Conservation (phyloP, 1,284 basidiomycete genomes). For the Rhodotorula mucilaginosa region DNA sequence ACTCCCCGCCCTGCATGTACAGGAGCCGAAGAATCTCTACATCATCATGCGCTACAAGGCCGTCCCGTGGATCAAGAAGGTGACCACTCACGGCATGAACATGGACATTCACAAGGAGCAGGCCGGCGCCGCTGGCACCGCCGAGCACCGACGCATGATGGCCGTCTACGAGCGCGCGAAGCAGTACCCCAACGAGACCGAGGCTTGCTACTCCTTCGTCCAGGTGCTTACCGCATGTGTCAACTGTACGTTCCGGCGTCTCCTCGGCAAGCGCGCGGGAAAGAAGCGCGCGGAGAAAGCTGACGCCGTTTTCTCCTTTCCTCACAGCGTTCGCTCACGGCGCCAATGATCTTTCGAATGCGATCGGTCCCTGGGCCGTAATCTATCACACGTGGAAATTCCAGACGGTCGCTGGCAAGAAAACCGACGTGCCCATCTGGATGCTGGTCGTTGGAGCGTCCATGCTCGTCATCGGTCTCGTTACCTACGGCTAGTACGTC, state of each 20-base stretch:
- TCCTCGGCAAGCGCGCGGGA: not conserved
- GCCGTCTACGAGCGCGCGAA: constrained; percentile 50
- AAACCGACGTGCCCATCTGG: constrained; percentile 53
- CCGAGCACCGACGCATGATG: constrained; percentile 48
- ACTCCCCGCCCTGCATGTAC: not conserved
- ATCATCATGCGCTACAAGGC: constrained; percentile 50
- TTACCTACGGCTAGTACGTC: constrained; percentile 52
- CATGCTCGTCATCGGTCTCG: constrained; percentile 53
- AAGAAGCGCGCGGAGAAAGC: too few species aligned
- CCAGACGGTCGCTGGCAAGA: constrained; percentile 45
- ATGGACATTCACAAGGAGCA: constrained; percentile 49
- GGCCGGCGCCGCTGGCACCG: constrained; percentile 47
- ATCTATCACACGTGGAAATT: constrained; percentile 49
- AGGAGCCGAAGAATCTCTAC: constrained; percentile 50
- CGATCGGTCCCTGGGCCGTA: constrained; percentile 52
- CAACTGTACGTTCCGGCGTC: constrained; percentile 42
- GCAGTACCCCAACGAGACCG: constrained; percentile 55
- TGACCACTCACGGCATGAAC: constrained; percentile 45
- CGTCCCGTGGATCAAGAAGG: constrained; percentile 34
- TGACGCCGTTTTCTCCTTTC: not conserved
- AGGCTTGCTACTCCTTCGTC: constrained; percentile 56
- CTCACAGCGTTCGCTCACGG: constrained; percentile 51
- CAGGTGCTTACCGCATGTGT: constrained; percentile 57
- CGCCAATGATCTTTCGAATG: constrained; percentile 49
- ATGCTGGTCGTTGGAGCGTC: constrained; percentile 52